phyloP scores from a whole-genome alignment of 768 basidiomycete species.

The Tylopilus subfusipes region DNA sequence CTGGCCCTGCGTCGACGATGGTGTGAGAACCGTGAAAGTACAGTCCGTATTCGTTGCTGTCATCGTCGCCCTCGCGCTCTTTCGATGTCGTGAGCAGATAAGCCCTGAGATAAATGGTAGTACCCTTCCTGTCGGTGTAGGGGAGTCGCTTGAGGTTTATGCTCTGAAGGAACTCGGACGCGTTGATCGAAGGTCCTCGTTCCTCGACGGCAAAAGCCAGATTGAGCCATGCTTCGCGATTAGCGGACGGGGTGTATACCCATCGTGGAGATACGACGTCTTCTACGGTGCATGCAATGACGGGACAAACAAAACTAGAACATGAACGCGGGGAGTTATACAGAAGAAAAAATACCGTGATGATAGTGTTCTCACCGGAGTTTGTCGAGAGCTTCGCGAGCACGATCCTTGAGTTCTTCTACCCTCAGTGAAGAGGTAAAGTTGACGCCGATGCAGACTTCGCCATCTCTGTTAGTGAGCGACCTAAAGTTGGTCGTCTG shows the following conservation, averaged over 20 bases:
- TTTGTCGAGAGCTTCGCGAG: constrained; percentile 16
- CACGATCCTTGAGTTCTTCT: constrained; percentile 7
- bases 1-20: constrained; percentile 24
- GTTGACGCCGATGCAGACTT: constrained; percentile 18
- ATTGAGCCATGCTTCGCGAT: constrained; percentile 23
- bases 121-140: constrained; percentile 7
- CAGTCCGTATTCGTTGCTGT: constrained; percentile 12
- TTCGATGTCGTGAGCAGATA: constrained; percentile 13
- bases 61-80: neutral
- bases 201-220: constrained; percentile 17
- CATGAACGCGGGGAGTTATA: too few relatives aligned
- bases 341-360: too few relatives aligned
- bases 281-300: constrained; percentile 16
- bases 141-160: constrained; percentile 19
- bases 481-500: neutral
- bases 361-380: constrained; percentile 11
- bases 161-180: constrained; percentile 14
- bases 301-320: constrained; percentile 17
- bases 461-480: constrained; percentile 8
- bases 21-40: constrained; percentile 24
- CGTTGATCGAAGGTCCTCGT: constrained; percentile 13
- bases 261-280: constrained; percentile 12
- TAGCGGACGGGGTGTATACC: constrained; percentile 22
- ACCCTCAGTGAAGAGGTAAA: constrained; percentile 7
- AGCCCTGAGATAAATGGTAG: neutral